phyloP scores from a whole-genome alignment of 495 filamentous ascomycete species.

The Aspergillus cristatus region DNA sequence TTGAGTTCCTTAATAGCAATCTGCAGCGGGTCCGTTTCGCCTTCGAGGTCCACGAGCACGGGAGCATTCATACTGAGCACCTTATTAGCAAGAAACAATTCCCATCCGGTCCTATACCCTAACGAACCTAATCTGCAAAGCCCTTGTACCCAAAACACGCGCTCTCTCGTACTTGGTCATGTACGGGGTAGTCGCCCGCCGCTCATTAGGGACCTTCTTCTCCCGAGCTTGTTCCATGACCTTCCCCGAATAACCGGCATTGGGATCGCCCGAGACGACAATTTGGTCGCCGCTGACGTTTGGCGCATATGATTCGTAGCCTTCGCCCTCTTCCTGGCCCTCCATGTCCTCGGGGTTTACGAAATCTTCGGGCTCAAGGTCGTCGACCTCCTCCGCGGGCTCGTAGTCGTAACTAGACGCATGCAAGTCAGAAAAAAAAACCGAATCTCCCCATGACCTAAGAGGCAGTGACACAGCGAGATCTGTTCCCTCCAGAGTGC shows the following conservation, averaged over 20 bases:
- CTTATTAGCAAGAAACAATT: conserved; percentile 4
- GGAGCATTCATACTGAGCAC: conserved; percentile 96
- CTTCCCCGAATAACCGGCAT: conserved; percentile 46
- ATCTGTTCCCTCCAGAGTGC: background rate
- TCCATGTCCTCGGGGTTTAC: conserved; percentile 38
- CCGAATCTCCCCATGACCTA: background rate
- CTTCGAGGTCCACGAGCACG: conserved; percentile 91
- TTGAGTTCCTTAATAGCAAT: conserved; percentile 95
- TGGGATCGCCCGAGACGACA: conserved; percentile 66
- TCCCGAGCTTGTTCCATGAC: conserved; percentile 60
- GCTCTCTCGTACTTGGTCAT: conserved; percentile 99
- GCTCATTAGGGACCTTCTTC: conserved; percentile 83
- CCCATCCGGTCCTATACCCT: conserved; percentile 4
- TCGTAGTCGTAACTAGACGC: conserved; percentile 43
- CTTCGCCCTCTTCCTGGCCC: conserved; percentile 35
- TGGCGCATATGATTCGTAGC: conserved; percentile 42
- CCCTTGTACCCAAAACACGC: conserved; percentile 83
- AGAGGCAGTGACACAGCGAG: too few relatives aligned
- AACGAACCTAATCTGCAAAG: conserved; percentile 86
- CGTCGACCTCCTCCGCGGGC: conserved; percentile 52
- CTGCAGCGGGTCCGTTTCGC: conserved; percentile 93
- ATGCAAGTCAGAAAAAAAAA: conserved; percentile 14
- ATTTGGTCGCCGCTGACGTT: conserved; percentile 47
- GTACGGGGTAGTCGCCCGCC: conserved; percentile 90
- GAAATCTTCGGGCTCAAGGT: conserved; percentile 51